These are phyloP conservation scores for Myxozyma melibiosi DNA, from an alignment of 805 yeast genomes.

Conservation along the genomic window DNA sequence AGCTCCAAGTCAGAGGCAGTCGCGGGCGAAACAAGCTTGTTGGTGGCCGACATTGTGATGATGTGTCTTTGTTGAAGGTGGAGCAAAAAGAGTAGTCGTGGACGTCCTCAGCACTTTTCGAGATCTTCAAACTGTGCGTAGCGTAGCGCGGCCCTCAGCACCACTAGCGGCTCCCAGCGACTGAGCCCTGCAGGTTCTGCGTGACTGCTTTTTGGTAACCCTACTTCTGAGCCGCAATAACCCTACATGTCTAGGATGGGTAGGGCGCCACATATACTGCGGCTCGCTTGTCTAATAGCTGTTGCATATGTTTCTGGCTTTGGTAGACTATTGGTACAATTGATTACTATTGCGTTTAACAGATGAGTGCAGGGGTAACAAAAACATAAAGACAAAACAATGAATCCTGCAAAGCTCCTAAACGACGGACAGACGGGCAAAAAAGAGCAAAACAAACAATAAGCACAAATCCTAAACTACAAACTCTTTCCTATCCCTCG, in stretches of 20 bases:
- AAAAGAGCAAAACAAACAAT: too few species aligned
- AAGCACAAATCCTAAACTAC: too few species aligned
- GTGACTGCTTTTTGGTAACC: constrained; percentile 7
- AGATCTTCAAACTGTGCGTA: constrained; percentile 1
- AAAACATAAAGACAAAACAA: neutral
- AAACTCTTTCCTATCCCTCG: too few species aligned
- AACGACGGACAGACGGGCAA: neutral
- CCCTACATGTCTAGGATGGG: too few species aligned
- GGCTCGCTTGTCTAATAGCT: too few species aligned
- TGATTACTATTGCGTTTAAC: too few species aligned
- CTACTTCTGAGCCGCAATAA: neutral
- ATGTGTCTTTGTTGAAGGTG: neutral
- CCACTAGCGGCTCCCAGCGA: too few species aligned
- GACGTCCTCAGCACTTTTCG: constrained; percentile 6
- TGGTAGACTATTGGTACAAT: too few species aligned
- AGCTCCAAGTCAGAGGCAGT: constrained; percentile 98
- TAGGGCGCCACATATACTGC: too few species aligned
- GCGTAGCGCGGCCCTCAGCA: too few species aligned
- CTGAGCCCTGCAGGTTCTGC: neutral
- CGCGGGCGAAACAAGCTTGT: constrained; percentile 76
- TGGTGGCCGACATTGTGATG: constrained; percentile 84
- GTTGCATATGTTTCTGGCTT: too few species aligned
- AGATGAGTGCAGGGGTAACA: too few species aligned
- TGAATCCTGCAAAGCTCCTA: neutral
- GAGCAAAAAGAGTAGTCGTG: neutral